These are phyloP conservation scores for Botryotinia globosa DNA, from an alignment of 2,329 filamentous ascomycete genomes.

Conservation along the genomic window DNA sequence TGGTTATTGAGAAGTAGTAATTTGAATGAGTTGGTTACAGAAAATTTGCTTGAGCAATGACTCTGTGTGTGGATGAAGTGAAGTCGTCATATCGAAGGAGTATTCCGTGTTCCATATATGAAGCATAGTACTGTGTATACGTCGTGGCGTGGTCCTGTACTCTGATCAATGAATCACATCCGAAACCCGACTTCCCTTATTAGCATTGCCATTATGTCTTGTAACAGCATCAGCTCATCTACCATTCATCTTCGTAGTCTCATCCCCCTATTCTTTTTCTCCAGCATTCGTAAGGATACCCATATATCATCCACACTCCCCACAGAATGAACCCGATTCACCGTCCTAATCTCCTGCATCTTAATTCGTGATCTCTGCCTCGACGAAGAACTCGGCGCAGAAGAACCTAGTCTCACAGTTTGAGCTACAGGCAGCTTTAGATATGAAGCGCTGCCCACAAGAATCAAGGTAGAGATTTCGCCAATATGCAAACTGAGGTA, in stretches of 20 bases:
- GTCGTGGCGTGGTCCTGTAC: background rate
- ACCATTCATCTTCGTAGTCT: background rate
- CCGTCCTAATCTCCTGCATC: no score
- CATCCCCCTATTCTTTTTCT: background rate
- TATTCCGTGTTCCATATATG: no score
- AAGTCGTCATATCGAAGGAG: background rate
- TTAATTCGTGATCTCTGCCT: no score
- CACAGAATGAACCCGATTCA: background rate
- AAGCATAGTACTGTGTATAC: background rate
- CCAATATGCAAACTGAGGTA: background rate
- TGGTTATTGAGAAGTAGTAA: constrained; percentile 30
- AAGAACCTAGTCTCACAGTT: background rate
- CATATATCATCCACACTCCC: background rate
- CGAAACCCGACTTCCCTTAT: background rate
- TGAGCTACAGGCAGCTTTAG: background rate
- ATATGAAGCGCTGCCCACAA: background rate
- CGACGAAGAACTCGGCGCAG: background rate
- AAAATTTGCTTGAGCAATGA: background rate
- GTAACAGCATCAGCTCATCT: background rate
- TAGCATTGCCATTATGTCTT: background rate
- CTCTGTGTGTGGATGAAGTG: background rate
- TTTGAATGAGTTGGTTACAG: background rate
- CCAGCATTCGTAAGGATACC: background rate
- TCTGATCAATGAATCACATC: background rate
- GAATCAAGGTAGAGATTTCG: background rate